phyloP scores from a whole-genome alignment of 441 rosid genomes.

The Omphalea diandra region DNA sequence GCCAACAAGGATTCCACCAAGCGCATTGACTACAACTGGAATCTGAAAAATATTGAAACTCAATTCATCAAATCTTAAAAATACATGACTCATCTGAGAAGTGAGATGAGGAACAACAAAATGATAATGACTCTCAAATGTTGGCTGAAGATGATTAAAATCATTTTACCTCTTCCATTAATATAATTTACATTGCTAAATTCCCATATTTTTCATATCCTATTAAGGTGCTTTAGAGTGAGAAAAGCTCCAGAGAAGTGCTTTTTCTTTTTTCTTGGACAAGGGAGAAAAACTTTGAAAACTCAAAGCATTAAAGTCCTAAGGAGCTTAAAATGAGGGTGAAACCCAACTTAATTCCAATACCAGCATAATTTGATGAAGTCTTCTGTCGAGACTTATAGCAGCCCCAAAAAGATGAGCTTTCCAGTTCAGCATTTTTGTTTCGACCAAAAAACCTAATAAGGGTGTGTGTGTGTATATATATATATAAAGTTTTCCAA shows the following conservation, averaged over 20 bases:
- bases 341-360: background rate
- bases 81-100: background rate
- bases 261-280: background rate
- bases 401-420: background rate
- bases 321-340: background rate
- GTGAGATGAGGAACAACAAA: background rate
- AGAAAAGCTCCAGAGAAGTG: background rate
- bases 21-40: constrained; percentile 75
- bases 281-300: no score
- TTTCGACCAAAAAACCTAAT: constrained; percentile 4
- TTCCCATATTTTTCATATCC: background rate
- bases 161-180: background rate
- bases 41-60: constrained; percentile 45
- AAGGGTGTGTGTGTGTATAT: no score
- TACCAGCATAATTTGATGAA: background rate
- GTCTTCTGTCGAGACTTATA: background rate
- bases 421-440: background rate
- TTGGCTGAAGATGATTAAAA: background rate
- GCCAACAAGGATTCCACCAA: constrained; percentile 98
- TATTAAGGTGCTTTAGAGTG: background rate
- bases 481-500: no score
- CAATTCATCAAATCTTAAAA: background rate
- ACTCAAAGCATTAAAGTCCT: background rate
- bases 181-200: background rate
- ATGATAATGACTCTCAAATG: background rate